Evolutionary conservation across 371 early-diverging fungal genomes (phyloP), one percentile per base, ranked within the genome.

Genomic region (Mortierella sp.): DNA sequence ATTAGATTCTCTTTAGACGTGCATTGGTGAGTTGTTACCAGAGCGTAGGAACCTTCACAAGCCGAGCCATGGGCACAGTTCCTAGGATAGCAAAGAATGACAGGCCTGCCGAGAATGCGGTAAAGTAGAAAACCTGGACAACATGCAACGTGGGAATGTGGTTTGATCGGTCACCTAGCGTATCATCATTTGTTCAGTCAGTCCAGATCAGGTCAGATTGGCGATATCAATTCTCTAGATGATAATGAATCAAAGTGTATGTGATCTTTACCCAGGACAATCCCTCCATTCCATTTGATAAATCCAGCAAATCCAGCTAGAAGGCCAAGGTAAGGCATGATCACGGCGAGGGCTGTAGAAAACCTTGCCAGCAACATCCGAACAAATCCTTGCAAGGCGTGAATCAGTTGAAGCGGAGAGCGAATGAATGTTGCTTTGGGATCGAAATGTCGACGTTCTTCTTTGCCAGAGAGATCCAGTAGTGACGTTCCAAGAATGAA

Each of bases 81-180:
- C 74, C 74, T 22, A 73, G 17, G 10, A 73, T 62, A n/a, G 67
- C 60, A 63, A 73, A 73, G 14, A 63, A 37, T 16, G 74, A 73
- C 56, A 73, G 52, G 22, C 67, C 85, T 0, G 83, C 80, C 1
- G 90, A 31, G 60, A 94, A 95, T 0, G 86, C 85, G 10, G 81
- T 70, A 82, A 92, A 96, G 81, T 98, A 98, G 45, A 94, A 85
- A 10, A 96, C 43, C 78, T 98, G 97, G 3, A 95, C 92, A 13
- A 96, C 67, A 79, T 98, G 95, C 24, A 92, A 27, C 3, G 86
- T 85, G 2, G 94, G 88, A 17, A 88, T 73, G 81, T 98, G 98
- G 72, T 98, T 93, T 13, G 89, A 78, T 53, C 87, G 87, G 81
- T 98, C 98, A 14, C 96, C 95, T 80, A 57, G 60, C 45, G 21